Evolutionary conservation across 805 yeast genomes (phyloP), one percentile per base, ranked within the genome.

Genomic region (Starmerella bombi): DNA sequence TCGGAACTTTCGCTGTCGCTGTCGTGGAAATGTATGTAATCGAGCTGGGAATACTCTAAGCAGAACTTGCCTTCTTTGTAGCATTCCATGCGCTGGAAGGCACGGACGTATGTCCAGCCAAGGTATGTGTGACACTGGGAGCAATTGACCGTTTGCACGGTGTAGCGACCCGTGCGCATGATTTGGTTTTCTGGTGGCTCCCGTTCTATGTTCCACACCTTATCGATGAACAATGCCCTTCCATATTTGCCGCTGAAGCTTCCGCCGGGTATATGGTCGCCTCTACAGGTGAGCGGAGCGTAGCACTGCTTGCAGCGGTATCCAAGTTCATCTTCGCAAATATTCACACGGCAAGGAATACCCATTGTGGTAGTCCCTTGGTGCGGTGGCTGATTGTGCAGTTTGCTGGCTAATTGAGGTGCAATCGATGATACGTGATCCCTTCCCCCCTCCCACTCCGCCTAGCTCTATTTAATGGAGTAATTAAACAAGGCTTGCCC

Each of bases 31-130:
- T 22, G n/a, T 4, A n/a, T 20, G 15, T 17, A 33, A 6, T 14
- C 27, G n/a, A 38, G 33, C 15, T 38, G 42, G 19, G 44, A 27
- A 0, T 12, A 9, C 32, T 46, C 50, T 6, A 46, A 22, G 25
- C 48, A 46, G 36, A 37, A 46, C 32, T 41, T 44, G 25, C 50
- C 50, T 25, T 31, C 50, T 20, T 46, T 46, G 36, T 46, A 44
- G 21, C 38, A 10, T 37, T 33, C 43, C 15, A 5, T 17, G 19
- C 20, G 37, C 18, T 25, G 23, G 19, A 14, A 39, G 5, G 50
- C 44, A 25, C 34, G 27, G 19, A 43, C 36, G 28, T 46, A 46
- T 5, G 38, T 15, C 50, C 50, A 46, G 21, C 50, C 50, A 10
- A 46, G 38, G 25, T 46, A 46, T 16, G 31, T 16, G 31, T 36